Percentiles rank a stretch among this genome's conserved stretches.
These are phyloP conservation scores for Saksenaea oblongispora DNA, from an alignment of 371 early-diverging fungal genomes.

Conservation along the genomic window DNA sequence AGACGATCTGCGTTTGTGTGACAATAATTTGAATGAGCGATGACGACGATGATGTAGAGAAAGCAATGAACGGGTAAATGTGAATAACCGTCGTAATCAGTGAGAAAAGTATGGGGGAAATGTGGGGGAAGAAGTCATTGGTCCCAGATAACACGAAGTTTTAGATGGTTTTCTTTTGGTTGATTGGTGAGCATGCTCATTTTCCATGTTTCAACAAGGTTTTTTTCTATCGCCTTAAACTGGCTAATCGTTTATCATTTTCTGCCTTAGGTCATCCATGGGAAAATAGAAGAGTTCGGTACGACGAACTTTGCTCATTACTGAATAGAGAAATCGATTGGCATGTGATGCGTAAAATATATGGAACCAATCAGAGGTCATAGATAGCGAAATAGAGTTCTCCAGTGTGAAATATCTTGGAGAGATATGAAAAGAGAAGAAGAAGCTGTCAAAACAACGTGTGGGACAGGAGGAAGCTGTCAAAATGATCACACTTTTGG, in stretches of 20 bases:
- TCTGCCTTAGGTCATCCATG: neutral
- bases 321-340: neutral
- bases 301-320: neutral
- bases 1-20: constrained; percentile 1
- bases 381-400: neutral
- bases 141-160: neutral
- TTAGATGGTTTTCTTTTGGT: neutral
- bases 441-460: constrained; percentile 3
- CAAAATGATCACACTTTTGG: constrained; percentile 4
- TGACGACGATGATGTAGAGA: neutral
- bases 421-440: neutral
- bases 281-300: constrained; percentile 1
- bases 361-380: constrained; percentile 1
- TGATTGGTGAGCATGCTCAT: neutral
- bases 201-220: constrained; percentile 3
- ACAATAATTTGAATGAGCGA: neutral
- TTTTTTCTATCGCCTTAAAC: neutral
- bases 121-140: neutral
- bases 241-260: constrained; percentile 6
- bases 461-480: neutral
- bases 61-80: neutral
- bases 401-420: neutral
- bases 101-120: neutral
- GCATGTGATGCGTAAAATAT: constrained; percentile 4
- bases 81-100: neutral